Base-by-base conservation (phyloP, 371 early-diverging fungal genomes). In the Mucor indicus region DNA sequence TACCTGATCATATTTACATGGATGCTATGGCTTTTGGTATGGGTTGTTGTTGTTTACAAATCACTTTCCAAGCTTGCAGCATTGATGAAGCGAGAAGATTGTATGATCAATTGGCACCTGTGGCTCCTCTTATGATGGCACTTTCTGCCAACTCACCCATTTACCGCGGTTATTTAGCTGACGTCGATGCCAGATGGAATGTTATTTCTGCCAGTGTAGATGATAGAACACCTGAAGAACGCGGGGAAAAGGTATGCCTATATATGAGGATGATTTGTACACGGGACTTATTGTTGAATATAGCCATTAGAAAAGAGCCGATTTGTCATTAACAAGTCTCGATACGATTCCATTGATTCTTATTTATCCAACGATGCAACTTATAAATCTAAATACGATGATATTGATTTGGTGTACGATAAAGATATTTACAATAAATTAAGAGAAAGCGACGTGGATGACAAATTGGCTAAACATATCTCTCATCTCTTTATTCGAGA, bases 1-100 rank as follows among this genome's bases (percentile, higher is more conserved):
- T 79, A 20, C 84, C 86, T 0, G 91, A 96, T 60, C 94, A 95
- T 69, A 93, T 98, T 37, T 95, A 98, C 63, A 92, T 99, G 90
- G 99, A 99, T 68, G 88, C 93, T 15, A 98, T 98, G 99, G 93
- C 94, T 35, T 98, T 98, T 80, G 99, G 99, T 23, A 99, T 99
- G 99, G 99, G 99, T 41, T 98, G 97, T 75, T 93, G 90, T 60
- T 98, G 99, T 62, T 80, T 99, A 25, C 99, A 99, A 72, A 90
- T 98, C 57, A 99, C 99, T 15, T 91, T 99, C 67, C 99, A 99
- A 71, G 95, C 98, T n/a, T 89, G 91, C 64, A 88, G 90, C 57
- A 85, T 99, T 22, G 86, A 88, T 56, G 95, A 97, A 67, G 99
- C 98, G 11, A 77, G 98, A 46, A 63, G 83, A 48, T 72, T 99